Evolutionary conservation across 2,329 filamentous ascomycete genomes (phyloP).

Genomic region (Lasiodiplodia sp.): DNA sequence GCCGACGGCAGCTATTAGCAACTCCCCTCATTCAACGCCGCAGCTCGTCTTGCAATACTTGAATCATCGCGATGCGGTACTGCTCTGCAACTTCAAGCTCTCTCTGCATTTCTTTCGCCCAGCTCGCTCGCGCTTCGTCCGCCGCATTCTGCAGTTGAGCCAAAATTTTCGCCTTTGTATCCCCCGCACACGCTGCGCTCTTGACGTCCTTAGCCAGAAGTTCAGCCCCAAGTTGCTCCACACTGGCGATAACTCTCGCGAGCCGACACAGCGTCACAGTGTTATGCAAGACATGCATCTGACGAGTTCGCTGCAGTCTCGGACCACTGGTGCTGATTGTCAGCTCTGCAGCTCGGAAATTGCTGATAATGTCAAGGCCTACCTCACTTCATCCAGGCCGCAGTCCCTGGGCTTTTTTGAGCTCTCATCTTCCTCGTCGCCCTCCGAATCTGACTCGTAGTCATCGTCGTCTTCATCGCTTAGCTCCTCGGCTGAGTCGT

Average conservation of each 20-base stretch:
- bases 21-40: constrained; percentile 3
- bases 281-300: constrained; percentile 18
- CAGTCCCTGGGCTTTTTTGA: neutral
- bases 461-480: constrained; percentile 5
- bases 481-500: neutral
- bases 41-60: constrained; percentile 13
- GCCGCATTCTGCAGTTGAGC: neutral
- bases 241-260: neutral
- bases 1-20: too few species aligned
- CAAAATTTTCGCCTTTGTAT: neutral
- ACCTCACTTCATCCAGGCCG: neutral
- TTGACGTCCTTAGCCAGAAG: neutral
- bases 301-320: neutral
- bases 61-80: constrained; percentile 12
- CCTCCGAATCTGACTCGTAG: neutral
- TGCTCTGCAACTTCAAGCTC: constrained; percentile 13
- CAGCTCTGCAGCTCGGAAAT: neutral
- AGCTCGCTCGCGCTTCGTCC: neutral
- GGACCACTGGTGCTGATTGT: neutral
- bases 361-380: neutral
- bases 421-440: neutral
- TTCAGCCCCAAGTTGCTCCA: neutral
- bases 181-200: neutral
- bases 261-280: constrained; percentile 6
- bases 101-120: constrained; percentile 21